Evolutionary conservation across 257 asterid genomes (phyloP), one percentile per base, ranked within the genome.

Genomic region (Petunia secreta): DNA sequence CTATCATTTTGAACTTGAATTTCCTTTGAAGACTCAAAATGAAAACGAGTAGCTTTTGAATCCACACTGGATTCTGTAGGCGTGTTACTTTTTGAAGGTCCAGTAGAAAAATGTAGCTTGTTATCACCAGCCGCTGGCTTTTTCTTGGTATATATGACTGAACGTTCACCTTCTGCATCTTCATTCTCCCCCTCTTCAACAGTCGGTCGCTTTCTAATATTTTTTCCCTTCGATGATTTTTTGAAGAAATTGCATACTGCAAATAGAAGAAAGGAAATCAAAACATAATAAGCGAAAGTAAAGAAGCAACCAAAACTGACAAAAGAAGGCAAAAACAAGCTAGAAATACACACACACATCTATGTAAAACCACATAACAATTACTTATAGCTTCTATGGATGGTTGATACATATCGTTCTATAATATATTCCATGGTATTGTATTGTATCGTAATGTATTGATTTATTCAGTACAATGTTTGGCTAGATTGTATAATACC

Each of bases 1-100:
- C 83, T 91, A 69, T 94, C 98, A 80, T 93, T 94, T 46, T 94
- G 92, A 80, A 94, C 97, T 85, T 94, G 98, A 83, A 93, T 89
- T 79, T 87, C 85, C 68, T 87, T 90, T 48, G 95, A 91, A 2
- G 98, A 94, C 83, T 93, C 97, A 1, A 89, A 94, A 76, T 91
- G 93, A n/a, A 93, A 93, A 46, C 87, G 74, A 0, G 91, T 63
- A 36, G 88, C 69, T 83, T 89, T 89, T 0, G 87, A 16, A 46
- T 87, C 90, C 7, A n/a, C 75, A 36, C 83, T 90, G 14, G 92
- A 63, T 73, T 84, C 90, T 74, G 88, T 66, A 25, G 75, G 59
- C 16, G 62, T 16, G 37, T 83, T 60, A 15, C 82, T 86, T 68
- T 90, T 89, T 10, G 81, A 52, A 8, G 92, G 83, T 79, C 94